phyloP scores from a whole-genome alignment of 768 basidiomycete genomes.

The Suillus tomentosus region DNA sequence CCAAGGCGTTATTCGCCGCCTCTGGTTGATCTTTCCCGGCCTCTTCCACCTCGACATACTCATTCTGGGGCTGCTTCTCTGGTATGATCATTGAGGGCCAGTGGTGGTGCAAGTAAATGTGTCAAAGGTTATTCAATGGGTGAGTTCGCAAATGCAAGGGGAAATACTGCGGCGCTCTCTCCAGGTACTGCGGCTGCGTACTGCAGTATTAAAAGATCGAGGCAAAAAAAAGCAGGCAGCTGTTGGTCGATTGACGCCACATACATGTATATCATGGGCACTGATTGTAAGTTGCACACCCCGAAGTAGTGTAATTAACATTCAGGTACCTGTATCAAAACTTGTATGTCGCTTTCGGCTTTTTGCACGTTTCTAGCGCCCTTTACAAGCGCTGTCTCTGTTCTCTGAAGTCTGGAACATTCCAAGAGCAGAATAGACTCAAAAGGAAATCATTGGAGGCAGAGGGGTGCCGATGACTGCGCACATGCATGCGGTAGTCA shows the following conservation, averaged over 20 bases:
- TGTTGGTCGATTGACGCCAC: neutral
- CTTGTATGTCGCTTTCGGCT: too few species aligned
- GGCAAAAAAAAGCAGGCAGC: neutral
- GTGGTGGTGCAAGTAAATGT: neutral
- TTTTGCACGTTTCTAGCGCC: too few species aligned
- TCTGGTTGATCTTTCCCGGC: constrained; percentile 1
- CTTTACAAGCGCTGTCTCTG: too few species aligned
- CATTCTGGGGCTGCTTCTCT: constrained; percentile 9
- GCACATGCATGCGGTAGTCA: too few species aligned
- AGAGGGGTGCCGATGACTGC: too few species aligned
- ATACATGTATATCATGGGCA: neutral
- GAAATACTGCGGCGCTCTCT: neutral
- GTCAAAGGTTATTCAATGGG: neutral
- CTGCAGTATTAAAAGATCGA: neutral
- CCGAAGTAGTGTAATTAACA: too few species aligned
- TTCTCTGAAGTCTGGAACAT: too few species aligned
- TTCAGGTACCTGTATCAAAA: too few species aligned
- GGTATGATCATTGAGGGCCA: constrained; percentile 4
- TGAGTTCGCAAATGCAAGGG: neutral
- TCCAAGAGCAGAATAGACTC: too few species aligned
- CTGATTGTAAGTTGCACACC: neutral
- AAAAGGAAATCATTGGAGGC: too few species aligned
- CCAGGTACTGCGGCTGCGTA: constrained; percentile 3
- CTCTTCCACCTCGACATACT: neutral
- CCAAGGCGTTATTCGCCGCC: neutral